Percentiles rank a stretch among this genome's conserved stretches.
Evolutionary conservation across 352 stramenopile genomes (phyloP).

Genomic region (Globisporangium megalacanthum): DNA sequence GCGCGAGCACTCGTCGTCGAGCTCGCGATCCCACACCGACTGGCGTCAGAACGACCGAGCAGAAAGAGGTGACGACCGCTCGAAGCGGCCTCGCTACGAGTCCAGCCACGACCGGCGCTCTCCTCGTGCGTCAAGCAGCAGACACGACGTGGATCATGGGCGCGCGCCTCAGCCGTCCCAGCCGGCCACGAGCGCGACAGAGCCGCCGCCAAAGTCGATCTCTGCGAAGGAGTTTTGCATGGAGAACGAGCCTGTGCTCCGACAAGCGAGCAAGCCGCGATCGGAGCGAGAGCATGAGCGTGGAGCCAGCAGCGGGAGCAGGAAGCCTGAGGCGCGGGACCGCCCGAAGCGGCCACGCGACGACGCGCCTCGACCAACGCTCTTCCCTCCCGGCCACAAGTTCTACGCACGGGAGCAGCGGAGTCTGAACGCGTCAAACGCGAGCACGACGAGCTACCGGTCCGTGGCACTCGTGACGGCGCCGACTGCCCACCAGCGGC

Average conservation of each 20-base stretch:
- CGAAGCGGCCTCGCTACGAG: conserved; percentile 9
- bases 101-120: conserved; percentile 3
- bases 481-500: conserved; percentile 3
- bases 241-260: conserved; percentile 30
- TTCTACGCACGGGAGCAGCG: conserved; percentile 4
- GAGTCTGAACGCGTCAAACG: background rate
- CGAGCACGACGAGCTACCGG: conserved; percentile 1
- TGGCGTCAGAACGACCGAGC: background rate
- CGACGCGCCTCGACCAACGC: background rate
- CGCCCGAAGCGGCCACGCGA: conserved; percentile 10
- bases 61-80: background rate
- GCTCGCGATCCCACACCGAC: background rate
- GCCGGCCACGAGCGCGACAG: background rate
- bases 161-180: background rate
- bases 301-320: background rate
- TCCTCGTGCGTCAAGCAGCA: conserved; percentile 1
- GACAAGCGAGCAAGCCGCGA: background rate
- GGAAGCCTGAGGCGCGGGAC: background rate
- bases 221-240: conserved; percentile 53
- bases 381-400: conserved; percentile 6
- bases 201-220: conserved; percentile 27
- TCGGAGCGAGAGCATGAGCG: too few species aligned
- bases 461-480: conserved; percentile 6
- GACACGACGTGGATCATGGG: background rate
- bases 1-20: conserved; percentile 2